These are phyloP conservation scores for Kluyveromyces marxianus DNA, from an alignment of 1,139 yeast genomes.

Conservation along the genomic window DNA sequence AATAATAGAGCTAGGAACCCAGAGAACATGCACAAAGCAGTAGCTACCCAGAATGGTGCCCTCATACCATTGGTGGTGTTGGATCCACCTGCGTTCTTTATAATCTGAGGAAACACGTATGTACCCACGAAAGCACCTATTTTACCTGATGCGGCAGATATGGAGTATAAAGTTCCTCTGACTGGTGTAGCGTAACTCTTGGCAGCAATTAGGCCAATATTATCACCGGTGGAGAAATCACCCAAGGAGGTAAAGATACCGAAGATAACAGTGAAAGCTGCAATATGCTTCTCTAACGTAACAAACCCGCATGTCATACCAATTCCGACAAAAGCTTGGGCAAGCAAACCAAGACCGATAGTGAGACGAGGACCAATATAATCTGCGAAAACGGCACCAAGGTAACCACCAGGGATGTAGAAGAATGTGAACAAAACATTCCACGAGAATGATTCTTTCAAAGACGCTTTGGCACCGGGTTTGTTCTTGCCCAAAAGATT, in stretches of 20 bases:
- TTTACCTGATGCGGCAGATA: conserved; percentile 87
- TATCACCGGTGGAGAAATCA: conserved; percentile 93
- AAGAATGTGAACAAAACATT: conserved; percentile 80
- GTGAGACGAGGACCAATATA: conserved; percentile 84
- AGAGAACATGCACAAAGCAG: conserved; percentile 67
- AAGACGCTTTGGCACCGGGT: conserved; percentile 15
- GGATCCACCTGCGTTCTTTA: conserved; percentile 44
- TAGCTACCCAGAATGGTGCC: conserved; percentile 78
- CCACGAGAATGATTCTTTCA: conserved; percentile 85
- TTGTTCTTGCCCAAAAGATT: conserved; percentile 52
- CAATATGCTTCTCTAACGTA: conserved; percentile 52
- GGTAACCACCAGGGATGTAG: conserved; percentile 81
- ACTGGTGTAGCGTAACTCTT: conserved; percentile 82
- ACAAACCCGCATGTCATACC: conserved; percentile 71
- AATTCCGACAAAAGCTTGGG: conserved; percentile 78
- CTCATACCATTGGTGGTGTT: conserved; percentile 45
- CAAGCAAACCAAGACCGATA: conserved; percentile 54
- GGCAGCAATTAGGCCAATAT: conserved; percentile 79
- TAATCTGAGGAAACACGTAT: conserved; percentile 73
- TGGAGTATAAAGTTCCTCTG: conserved; percentile 85
- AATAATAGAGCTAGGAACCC: conserved; percentile 63
- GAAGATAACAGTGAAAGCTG: conserved; percentile 73
- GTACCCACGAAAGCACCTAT: conserved; percentile 91
- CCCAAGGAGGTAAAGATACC: conserved; percentile 85
- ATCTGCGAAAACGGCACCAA: conserved; percentile 80